Conservation (phyloP, 352 stramenopile species). For the Globisporangium middletonii region DNA sequence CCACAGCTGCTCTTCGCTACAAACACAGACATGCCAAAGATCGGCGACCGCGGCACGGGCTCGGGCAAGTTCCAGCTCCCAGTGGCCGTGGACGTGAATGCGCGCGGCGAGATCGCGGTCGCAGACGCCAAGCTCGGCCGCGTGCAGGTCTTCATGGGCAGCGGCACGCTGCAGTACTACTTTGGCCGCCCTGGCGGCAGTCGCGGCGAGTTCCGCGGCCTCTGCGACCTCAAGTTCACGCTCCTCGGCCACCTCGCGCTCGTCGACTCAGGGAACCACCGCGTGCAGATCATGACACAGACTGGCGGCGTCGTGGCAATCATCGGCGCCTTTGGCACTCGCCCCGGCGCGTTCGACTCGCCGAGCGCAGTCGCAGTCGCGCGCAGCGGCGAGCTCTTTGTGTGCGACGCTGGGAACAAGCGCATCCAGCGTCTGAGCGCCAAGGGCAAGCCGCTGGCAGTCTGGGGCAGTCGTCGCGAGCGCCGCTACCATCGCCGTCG, state of each 20-base stretch:
- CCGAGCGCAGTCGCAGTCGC: slow-evolving; percentile 35
- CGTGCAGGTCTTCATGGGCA: slow-evolving; percentile 52
- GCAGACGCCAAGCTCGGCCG: slow-evolving; percentile 47
- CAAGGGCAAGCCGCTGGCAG: slow-evolving; percentile 28
- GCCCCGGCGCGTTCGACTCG: slow-evolving; percentile 22
- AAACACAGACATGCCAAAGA: slow-evolving; percentile 9
- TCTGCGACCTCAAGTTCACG: slow-evolving; percentile 51
- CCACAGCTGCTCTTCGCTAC: slow-evolving; percentile 9
- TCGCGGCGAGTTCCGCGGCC: slow-evolving; percentile 39
- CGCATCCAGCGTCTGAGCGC: slow-evolving; percentile 48
- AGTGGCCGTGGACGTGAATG: slow-evolving; percentile 44
- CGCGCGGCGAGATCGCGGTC: slow-evolving; percentile 46
- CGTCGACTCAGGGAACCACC: slow-evolving; percentile 51
- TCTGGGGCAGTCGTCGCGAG: slow-evolving; percentile 30
- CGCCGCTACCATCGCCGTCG: neutral
- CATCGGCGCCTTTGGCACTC: slow-evolving; percentile 29
- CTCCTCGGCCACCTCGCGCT: slow-evolving; percentile 41
- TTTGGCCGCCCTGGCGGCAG: slow-evolving; percentile 38
- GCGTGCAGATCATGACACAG: slow-evolving; percentile 43
- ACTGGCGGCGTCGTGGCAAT: slow-evolving; percentile 33
- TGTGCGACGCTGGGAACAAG: slow-evolving; percentile 57
- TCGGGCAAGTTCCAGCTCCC: slow-evolving; percentile 45
- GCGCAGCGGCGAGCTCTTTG: slow-evolving; percentile 42
- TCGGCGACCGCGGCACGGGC: slow-evolving; percentile 30
- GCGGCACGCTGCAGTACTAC: slow-evolving; percentile 31